phyloP scores from a whole-genome alignment of 2,329 filamentous ascomycete species.

The Hymenoscyphus salicellus region DNA sequence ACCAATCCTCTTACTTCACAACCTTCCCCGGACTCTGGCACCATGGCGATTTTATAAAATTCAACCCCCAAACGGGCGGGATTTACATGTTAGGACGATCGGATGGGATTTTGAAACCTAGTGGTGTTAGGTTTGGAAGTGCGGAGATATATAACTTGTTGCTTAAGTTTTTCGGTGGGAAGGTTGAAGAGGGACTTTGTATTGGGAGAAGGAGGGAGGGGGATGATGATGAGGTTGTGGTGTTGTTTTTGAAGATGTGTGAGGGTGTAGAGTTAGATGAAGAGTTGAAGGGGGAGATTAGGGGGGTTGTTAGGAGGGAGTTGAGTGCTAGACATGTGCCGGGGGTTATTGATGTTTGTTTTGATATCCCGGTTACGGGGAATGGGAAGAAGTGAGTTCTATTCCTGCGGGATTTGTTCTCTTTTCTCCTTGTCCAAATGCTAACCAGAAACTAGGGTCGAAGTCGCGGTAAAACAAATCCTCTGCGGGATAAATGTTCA shows the following conservation, averaged over 20 bases:
- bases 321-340: constrained; percentile 89
- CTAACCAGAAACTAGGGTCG: constrained; percentile 56
- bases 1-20: constrained; percentile 83
- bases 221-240: constrained; percentile 45
- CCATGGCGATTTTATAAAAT: constrained; percentile 84
- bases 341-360: constrained; percentile 74
- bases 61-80: constrained; percentile 69
- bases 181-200: constrained; percentile 84
- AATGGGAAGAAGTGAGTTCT: constrained; percentile 90
- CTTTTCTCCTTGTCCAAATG: neutral
- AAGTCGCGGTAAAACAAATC: constrained; percentile 95
- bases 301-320: constrained; percentile 67
- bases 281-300: constrained; percentile 62
- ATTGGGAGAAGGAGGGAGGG: constrained; percentile 66
- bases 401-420: neutral
- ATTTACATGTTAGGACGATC: constrained; percentile 88
- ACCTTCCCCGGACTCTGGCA: constrained; percentile 79
- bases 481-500: constrained; percentile 82
- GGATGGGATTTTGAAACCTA: constrained; percentile 89
- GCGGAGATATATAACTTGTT: constrained; percentile 97
- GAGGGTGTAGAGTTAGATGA: constrained; percentile 47
- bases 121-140: constrained; percentile 85
- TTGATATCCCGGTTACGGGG: constrained; percentile 77
- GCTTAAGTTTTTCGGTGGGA: constrained; percentile 72
- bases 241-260: constrained; percentile 83